Conservation (phyloP, 2,329 filamentous ascomycete genomes). For the Fusarium mangiferae region DNA sequence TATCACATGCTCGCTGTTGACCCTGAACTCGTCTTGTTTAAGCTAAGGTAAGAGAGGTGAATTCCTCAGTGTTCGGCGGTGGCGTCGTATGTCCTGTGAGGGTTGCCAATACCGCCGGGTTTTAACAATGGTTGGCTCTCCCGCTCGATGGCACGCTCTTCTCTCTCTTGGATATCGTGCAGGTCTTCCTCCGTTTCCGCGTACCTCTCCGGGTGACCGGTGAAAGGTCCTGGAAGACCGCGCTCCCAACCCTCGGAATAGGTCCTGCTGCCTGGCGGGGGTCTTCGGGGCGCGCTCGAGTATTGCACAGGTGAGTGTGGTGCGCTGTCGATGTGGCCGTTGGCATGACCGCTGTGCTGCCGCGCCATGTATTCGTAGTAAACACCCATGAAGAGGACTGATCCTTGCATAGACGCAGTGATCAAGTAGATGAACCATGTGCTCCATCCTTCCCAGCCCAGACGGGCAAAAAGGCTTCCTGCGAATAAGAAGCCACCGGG, state of each 20-base stretch:
- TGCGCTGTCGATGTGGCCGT: slow-evolving; percentile 38
- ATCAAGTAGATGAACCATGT: slow-evolving; percentile 93
- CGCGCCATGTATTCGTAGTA: slow-evolving; percentile 71
- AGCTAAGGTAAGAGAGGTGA: neutral
- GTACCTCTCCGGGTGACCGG: slow-evolving; percentile 63
- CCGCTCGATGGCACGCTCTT: slow-evolving; percentile 60
- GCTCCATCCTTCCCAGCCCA: slow-evolving; percentile 90
- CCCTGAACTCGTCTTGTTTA: slow-evolving; percentile 11
- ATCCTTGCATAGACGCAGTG: slow-evolving; percentile 86
- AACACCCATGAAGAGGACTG: slow-evolving; percentile 81
- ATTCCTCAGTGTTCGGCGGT: slow-evolving; percentile 31
- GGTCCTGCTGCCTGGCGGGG: slow-evolving; percentile 53
- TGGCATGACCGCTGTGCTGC: slow-evolving; percentile 45
- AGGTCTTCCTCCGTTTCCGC: slow-evolving; percentile 63
- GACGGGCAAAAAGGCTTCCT: slow-evolving; percentile 79
- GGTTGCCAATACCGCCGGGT: slow-evolving; percentile 62
- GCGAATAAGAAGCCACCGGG: slow-evolving; percentile 93
- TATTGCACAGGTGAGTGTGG: slow-evolving; percentile 45
- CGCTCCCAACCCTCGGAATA: slow-evolving; percentile 64
- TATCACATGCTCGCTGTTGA: slow-evolving; percentile 40
- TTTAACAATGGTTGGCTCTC: slow-evolving; percentile 63
- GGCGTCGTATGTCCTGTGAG: slow-evolving; percentile 53
- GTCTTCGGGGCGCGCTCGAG: slow-evolving; percentile 46
- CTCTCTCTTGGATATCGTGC: slow-evolving; percentile 60
- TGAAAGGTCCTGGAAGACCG: slow-evolving; percentile 61